Base-by-base conservation (phyloP, 73 alveolate species). In the Durusdinium trenchii region DNA sequence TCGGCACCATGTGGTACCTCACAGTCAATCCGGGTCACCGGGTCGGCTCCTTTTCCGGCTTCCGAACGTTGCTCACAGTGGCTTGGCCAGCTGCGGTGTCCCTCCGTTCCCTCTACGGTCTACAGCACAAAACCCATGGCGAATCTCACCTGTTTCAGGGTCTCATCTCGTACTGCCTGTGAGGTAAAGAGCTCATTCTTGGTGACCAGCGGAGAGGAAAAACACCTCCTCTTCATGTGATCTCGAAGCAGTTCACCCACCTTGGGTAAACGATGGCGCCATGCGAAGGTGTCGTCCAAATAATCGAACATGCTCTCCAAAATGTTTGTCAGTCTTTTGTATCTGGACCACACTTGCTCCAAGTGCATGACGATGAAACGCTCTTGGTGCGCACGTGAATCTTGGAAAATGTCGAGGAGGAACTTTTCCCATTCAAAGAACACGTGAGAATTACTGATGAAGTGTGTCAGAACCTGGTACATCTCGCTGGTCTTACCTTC, bases 391-490 rank as follows among this genome's bases (percentile, higher is more conserved):
- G 96, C 96, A 26, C 96, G 96, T 16, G 96, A 28, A 64, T 90
- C 96, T 90, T 90, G 96, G 76, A 90, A 90, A 75, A 90, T 90
- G 51, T 64, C 86, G 38, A 45, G 62, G 75, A 90, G 52, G 36
- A 90, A 90, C 96, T 45, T 90, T 75, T 90, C 96, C 96, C 96
- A 90, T 28, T 90, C 96, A 73, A 90, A 64, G 96, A 90, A 90
- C 43, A 90, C 83, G 51, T 64, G 52, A 52, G 87, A 64, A 52
- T 90, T 90, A 86, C 87, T 67, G 64, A 90, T 90, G 96, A 90
- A 90, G 45, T 90, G 96, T 38, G 96, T 64, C 40, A 90, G 86
- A 6, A 90, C 96, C 96, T 90, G 87, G 96, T 90, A 90, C 96
- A 90, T 90, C 43, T 90, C 96, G 10, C 96, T 71, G 32, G 83